These are phyloP conservation scores for Herpetomonas muscarum DNA, from an alignment of 208 protist genomes.

Conservation along the genomic window DNA sequence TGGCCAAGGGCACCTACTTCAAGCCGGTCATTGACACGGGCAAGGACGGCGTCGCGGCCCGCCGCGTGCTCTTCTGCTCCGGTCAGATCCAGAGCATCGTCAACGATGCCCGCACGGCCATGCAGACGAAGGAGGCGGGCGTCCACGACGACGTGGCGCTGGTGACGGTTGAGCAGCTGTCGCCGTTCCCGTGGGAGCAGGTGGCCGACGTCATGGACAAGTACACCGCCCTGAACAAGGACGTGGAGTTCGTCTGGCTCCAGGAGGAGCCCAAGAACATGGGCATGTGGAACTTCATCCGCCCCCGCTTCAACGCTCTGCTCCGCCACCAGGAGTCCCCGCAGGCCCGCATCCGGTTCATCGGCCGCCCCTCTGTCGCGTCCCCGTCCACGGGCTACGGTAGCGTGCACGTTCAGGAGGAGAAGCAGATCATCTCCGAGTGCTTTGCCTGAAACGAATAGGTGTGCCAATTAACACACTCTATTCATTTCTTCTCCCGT, in stretches of 20 bases:
- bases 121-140: slow-evolving; percentile 43
- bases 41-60: slow-evolving; percentile 44
- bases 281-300: slow-evolving; percentile 92
- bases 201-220: slow-evolving; percentile 84
- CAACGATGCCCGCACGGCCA: slow-evolving; percentile 51
- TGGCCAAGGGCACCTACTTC: slow-evolving; percentile 73
- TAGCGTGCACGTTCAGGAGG: slow-evolving; percentile 85
- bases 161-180: slow-evolving; percentile 95
- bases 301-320: slow-evolving; percentile 76
- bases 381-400: slow-evolving; percentile 90
- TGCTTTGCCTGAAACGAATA: slow-evolving; percentile 40
- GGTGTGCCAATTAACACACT: background rate
- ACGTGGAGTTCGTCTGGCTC: slow-evolving; percentile 93
- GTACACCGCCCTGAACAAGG: slow-evolving; percentile 78
- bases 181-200: slow-evolving; percentile 98
- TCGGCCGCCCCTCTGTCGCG: slow-evolving; percentile 70
- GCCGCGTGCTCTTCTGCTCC: slow-evolving; percentile 95
- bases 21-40: slow-evolving; percentile 65
- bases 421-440: slow-evolving; percentile 63
- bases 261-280: slow-evolving; percentile 99
- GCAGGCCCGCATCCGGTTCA: slow-evolving; percentile 48
- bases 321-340: slow-evolving; percentile 47
- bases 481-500: background rate
- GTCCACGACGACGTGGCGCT: slow-evolving; percentile 87
- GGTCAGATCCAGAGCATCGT: slow-evolving; percentile 99